Evolutionary conservation across 768 basidiomycete genomes (phyloP).

Genomic region (Lyophyllum semitale): DNA sequence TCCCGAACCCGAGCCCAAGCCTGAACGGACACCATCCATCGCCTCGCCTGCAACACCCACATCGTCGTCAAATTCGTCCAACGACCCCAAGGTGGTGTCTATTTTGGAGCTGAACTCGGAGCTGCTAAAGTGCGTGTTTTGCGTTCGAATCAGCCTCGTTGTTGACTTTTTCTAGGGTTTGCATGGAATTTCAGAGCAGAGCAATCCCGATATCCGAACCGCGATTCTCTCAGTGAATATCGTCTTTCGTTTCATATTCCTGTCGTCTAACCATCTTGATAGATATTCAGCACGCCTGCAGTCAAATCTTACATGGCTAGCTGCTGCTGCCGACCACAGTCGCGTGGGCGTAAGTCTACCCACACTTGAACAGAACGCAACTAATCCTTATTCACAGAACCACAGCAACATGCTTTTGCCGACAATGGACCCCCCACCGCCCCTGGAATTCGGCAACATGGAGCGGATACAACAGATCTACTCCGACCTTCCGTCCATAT

Average conservation of each 20-base stretch:
- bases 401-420: conserved; percentile 46
- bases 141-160: conserved; percentile 1
- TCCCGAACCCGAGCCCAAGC: not conserved
- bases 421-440: conserved; percentile 53
- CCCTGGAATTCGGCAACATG: conserved; percentile 45
- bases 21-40: conserved; percentile 8
- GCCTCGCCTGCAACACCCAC: conserved; percentile 18
- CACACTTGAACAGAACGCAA: not conserved
- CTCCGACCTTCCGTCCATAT: conserved; percentile 56
- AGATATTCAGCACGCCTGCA: conserved; percentile 68
- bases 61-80: conserved; percentile 17
- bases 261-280: conserved; percentile 5
- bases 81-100: conserved; percentile 51
- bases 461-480: conserved; percentile 72
- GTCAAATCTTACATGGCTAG: conserved; percentile 72
- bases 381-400: conserved; percentile 20
- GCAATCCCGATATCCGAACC: conserved; percentile 47
- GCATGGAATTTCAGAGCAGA: conserved; percentile 60
- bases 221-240: conserved; percentile 59
- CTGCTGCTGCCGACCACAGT: conserved; percentile 62
- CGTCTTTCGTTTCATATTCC: not conserved
- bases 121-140: conserved; percentile 57
- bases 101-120: conserved; percentile 72
- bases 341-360: conserved; percentile 44
- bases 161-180: conserved; percentile 44